A percentile compares a stretch with the other conserved stretches of the same genome.
phyloP scores from a whole-genome alignment of 331 rosid species.

The Rhamnella rubrinervis region DNA sequence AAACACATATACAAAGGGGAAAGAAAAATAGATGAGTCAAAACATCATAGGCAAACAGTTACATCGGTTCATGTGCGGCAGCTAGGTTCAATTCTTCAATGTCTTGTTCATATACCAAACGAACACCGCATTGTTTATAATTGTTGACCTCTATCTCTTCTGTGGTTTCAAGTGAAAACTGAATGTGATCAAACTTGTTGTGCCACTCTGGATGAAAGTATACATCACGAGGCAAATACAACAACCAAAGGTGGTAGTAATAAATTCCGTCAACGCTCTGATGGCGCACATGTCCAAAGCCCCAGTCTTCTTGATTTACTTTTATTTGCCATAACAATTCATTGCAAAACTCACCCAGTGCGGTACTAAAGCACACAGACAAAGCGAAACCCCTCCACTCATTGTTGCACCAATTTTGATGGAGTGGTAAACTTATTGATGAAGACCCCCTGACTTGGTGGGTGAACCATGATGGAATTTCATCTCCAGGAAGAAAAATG shows the following conservation, averaged over 20 bases:
- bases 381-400: neutral
- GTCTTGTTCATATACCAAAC: neutral
- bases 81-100: neutral
- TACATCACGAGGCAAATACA: neutral
- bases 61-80: too few species aligned
- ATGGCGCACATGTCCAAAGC: neutral
- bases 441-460: neutral
- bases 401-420: neutral
- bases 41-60: neutral
- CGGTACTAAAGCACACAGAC: neutral
- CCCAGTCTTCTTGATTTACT: neutral
- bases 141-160: too few species aligned
- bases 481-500: neutral
- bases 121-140: neutral
- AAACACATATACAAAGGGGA: neutral
- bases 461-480: neutral
- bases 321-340: too few species aligned
- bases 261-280: too few species aligned
- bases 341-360: too few species aligned
- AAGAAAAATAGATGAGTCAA: slow-evolving; percentile 6
- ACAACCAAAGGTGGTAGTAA: neutral
- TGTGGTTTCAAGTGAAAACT: neutral
- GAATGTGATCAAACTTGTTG: neutral
- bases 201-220: neutral
- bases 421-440: too few species aligned